Base-by-base conservation (phyloP, 208 protist species). In the Trypanosoma cruzi region DNA sequence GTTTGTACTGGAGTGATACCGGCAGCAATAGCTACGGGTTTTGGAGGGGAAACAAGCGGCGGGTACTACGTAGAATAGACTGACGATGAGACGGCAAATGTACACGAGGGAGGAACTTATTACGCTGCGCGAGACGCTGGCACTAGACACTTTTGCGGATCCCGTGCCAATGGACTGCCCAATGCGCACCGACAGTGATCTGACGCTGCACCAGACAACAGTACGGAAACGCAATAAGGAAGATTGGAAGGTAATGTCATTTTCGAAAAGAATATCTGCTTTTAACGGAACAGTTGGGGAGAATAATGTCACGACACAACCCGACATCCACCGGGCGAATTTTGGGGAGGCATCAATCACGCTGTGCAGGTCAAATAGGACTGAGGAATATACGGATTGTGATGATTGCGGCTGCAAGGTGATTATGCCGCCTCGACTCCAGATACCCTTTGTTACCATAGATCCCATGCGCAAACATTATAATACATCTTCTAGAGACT, bases 291-390 rank as follows among this genome's bases (percentile, higher is more conserved):
- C 20, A 8, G 59, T 77, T n/a, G 80, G 75, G 42, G 29, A 28
- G 40, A 22, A 1, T 5, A 14, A 36, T 40, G 14, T 20, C 22
- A 5, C 20, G 48, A 32, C 36, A 28, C 62, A 42, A 28, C 13
- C 8, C 4, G 14, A 31, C 11, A 31, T n/a, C 11, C 20, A 20
- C 7, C 29, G 62, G 6, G 75, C 60, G 42, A 82, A 68, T 53
- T 77, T 87, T 69, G 80, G 82, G 20, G 68, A 68, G 22, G 55
- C 28, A 24, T 85, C 81, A 66, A 63, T 63, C 7, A 24, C 66
- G 29, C 82, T 84, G 79, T 62, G 56, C 50, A 44, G 36, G 37
- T 18, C 59, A 34, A 46, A 59, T 53, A 63, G 14, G 36, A 10
- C 53, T 0, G 52, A 48, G 20, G 49, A 62, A 31, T 34, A 24